Base-by-base conservation (phyloP, 495 filamentous ascomycete species). In the Penicillium verhagenii region DNA sequence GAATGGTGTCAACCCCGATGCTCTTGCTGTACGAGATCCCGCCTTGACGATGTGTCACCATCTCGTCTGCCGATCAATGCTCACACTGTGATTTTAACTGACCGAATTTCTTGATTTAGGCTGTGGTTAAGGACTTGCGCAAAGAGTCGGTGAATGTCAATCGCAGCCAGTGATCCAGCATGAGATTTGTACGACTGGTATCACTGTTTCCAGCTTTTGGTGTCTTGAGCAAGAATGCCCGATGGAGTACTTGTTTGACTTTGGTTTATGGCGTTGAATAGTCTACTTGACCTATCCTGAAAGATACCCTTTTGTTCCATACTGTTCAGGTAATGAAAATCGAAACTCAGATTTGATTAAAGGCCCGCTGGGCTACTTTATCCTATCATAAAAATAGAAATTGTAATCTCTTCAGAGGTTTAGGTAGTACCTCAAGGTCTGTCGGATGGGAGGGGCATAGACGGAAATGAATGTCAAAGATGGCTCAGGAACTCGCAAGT, bases 1-100 rank as follows among this genome's bases (percentile, higher is more conserved):
- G 72, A 97, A 97, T 70, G 95, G 95, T 6, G 90, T 97, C 9
- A 96, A 95, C 71, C 94, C 94, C 6, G 94, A 97, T 67, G 95
- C 92, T 8, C 75, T 98, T 13, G 93, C 93, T 28, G 94, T 97
- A 80, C 53, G 87, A 45, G 6, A 8, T 23, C 21, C 23, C 13
- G 3, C 8, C 4, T 23, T 8, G 33, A n/a, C 11, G 18, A 40
- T 16, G 25, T 10, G 29, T 31, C n/a, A n/a, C 18, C 38, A 11
- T 43, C 11, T 13, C 20, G 10, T 43, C 40, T 7, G 14, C 42
- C 7, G 9, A 14, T 13, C 13, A 45, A 44, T 33, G 18, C 18
- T 33, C 13, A 11, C 6, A 2, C 3, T 33, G 24, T 31, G 42
- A 33, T 18, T 35, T 43, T 16, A 44, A 37, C 52, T 46, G 10